Conservation (phyloP, 352 stramenopile genomes). For the Saprolegnia diclina region DNA sequence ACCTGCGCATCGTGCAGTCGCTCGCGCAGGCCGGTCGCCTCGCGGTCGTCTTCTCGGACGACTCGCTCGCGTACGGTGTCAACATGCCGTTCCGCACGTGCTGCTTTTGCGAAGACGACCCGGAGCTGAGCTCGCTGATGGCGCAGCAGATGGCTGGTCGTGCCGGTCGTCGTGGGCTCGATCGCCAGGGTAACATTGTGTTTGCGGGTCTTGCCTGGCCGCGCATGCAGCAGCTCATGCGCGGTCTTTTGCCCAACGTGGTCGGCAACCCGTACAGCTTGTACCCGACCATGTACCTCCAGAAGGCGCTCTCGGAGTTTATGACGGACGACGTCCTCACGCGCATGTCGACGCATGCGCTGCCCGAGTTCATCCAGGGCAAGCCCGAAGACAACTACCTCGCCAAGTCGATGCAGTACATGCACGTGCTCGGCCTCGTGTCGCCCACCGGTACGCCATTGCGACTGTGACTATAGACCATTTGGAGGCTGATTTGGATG, state of each 20-base stretch:
- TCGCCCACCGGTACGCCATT: slow-evolving; percentile 51
- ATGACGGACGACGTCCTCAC: slow-evolving; percentile 87
- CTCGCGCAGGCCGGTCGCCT: slow-evolving; percentile 95
- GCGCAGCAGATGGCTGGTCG: slow-evolving; percentile 99
- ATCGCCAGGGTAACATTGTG: slow-evolving; percentile 96
- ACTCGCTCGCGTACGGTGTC: slow-evolving; percentile 97
- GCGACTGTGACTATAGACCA: not conserved
- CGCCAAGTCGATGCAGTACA: slow-evolving; percentile 86
- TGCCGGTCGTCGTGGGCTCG: slow-evolving; percentile 95
- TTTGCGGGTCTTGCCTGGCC: slow-evolving; percentile 93
- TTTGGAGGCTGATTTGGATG: not conserved
- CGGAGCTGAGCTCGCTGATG: slow-evolving; percentile 94
- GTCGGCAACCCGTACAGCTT: slow-evolving; percentile 84
- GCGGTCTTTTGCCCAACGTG: slow-evolving; percentile 91
- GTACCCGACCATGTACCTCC: slow-evolving; percentile 92
- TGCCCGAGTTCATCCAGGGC: slow-evolving; percentile 66
- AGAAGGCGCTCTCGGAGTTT: slow-evolving; percentile 87
- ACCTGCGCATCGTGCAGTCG: slow-evolving; percentile 94
- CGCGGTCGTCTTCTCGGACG: slow-evolving; percentile 97
- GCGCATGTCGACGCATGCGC: slow-evolving; percentile 75
- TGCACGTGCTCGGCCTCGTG: slow-evolving; percentile 81
- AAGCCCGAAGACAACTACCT: slow-evolving; percentile 60
- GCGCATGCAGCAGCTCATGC: slow-evolving; percentile 96
- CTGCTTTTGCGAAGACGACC: slow-evolving; percentile 97
- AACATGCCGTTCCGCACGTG: slow-evolving; percentile 99